Conservation (phyloP, 2,329 filamentous ascomycete species). For the Falciphora oryzae region DNA sequence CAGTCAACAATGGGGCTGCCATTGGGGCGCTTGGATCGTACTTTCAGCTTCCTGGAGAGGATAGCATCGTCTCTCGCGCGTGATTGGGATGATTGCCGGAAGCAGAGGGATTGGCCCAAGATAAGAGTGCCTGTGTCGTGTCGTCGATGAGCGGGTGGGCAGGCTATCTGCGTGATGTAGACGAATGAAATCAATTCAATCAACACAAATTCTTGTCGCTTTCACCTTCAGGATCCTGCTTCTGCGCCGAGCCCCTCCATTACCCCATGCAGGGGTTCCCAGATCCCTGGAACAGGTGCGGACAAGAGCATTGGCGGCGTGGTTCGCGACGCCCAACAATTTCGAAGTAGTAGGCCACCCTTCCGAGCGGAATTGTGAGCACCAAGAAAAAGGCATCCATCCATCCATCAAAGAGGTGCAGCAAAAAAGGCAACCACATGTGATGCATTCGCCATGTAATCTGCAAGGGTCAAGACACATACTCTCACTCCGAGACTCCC, state of each 20-base stretch:
- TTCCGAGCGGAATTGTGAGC: background rate
- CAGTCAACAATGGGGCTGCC: background rate
- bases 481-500: no score
- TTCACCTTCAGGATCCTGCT: no score
- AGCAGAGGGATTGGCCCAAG: background rate
- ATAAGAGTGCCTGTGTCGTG: background rate
- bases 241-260: no score
- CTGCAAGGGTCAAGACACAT: background rate
- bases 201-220: no score
- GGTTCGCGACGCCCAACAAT: background rate
- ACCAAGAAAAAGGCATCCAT: background rate
- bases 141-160: no score
- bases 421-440: background rate
- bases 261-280: background rate
- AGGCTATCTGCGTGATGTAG: background rate
- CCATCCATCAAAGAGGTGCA: background rate
- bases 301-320: background rate
- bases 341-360: no score
- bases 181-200: background rate
- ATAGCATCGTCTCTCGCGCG: no score
- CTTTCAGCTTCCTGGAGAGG: background rate
- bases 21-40: background rate
- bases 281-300: background rate
- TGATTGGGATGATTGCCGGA: background rate
- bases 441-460: background rate